Evolutionary conservation across 768 basidiomycete genomes (phyloP).

Genomic region (Boletus bicolor): DNA sequence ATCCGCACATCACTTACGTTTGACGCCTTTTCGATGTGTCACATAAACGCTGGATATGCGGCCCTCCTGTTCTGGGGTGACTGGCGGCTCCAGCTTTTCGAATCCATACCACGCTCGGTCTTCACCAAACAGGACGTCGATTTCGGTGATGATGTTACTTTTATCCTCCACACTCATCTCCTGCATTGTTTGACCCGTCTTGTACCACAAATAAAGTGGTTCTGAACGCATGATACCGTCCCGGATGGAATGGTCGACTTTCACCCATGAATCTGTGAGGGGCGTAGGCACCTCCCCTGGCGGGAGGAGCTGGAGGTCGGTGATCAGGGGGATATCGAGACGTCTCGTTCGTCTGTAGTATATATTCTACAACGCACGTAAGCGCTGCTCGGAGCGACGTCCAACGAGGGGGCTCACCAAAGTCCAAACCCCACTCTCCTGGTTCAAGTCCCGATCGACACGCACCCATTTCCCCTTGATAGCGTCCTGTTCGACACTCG

Average conservation of each 20-base stretch:
- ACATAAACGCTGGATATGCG: conserved; percentile 55
- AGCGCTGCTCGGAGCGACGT: background rate
- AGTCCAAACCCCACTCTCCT: conserved; percentile 54
- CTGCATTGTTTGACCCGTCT: conserved; percentile 57
- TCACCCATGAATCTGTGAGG: conserved; percentile 56
- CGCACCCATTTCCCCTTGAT: conserved; percentile 87
- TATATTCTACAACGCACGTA: conserved; percentile 42
- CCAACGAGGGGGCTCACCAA: conserved; percentile 42
- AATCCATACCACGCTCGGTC: conserved; percentile 86
- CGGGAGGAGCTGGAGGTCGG: conserved; percentile 63
- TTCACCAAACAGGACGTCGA: conserved; percentile 89
- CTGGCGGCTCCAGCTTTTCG: conserved; percentile 61
- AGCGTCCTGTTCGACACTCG: conserved; percentile 70
- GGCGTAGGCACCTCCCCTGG: conserved; percentile 49
- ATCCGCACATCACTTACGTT: conserved; percentile 44
- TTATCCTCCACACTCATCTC: conserved; percentile 60
- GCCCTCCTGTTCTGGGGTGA: conserved; percentile 42
- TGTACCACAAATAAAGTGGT: conserved; percentile 78
- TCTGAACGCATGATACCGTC: conserved; percentile 56
- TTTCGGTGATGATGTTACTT: conserved; percentile 74
- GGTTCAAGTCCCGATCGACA: conserved; percentile 78
- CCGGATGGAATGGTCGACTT: conserved; percentile 57
- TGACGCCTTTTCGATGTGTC: conserved; percentile 70
- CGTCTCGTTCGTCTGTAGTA: conserved; percentile 86
- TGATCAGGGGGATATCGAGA: conserved; percentile 76